Evolutionary conservation across 306 rosid species (phyloP), one percentile per base, ranked within the genome.

Genomic region (Fagus crenata): DNA sequence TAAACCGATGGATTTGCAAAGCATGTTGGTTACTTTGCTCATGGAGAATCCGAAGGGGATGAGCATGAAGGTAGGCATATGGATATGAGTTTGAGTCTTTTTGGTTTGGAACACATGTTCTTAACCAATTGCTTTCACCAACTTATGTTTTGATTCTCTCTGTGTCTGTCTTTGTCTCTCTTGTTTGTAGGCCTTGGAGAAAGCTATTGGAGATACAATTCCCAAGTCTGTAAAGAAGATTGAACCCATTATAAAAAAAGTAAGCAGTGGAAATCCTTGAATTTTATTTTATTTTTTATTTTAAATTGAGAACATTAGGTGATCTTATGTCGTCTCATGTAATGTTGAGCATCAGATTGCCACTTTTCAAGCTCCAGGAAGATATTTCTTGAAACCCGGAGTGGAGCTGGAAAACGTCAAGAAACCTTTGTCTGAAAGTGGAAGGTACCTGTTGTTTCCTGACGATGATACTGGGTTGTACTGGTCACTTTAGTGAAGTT

Each of bases 11-110:
- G 97, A 95, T 84, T 85, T 95, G 89, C 90, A 87, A 85, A 84
- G 86, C 85, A 75, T 86, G 82, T 60, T 92, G 79, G 76, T 84
- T 77, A 80, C 90, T 82, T 84, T 95, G 79, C 92, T 92, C 71
- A 79, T 42, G 86, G 96, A 90, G 80, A 95, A 95, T 69, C 92
- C 98, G 60, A 84, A 76, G 77, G 98, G 98, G 83, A 90, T 92
- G 96, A 89, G 88, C 73, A 42, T 81, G 69, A 89, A 88, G 96
- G 98, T 90, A 80, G 49, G 72, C 68, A 41, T 55, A 43, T 14
- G 72, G 49, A 49, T 71, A 72, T 40, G 28, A 67, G 11, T 33
- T 68, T 73, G 51, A 35, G 15, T 53, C 40, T 81, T 82, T 55
- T 41, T 59, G 18, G 14, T 71, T 64, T 77, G 32, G 49, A 64